Evolutionary conservation across 306 rosid species (phyloP).

Genomic region (Gynostemma pentaphyllum): DNA sequence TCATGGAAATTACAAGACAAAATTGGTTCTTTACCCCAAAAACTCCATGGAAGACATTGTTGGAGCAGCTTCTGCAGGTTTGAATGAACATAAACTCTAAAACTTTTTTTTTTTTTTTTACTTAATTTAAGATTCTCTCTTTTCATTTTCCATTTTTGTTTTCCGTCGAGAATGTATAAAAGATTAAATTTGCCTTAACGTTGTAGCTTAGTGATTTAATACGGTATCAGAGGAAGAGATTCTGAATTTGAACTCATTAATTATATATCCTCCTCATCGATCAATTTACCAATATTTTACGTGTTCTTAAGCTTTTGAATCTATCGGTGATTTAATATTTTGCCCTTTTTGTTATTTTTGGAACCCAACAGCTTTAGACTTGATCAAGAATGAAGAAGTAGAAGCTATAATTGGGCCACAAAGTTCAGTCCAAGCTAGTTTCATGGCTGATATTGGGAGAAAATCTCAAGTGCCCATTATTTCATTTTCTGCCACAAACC

Average conservation of each 20-base stretch:
- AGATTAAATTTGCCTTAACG: no score
- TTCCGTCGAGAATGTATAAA: no score
- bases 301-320: no score
- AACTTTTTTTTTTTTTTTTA: not conserved
- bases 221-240: no score
- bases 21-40: slow-evolving; percentile 10
- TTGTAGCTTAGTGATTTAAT: no score
- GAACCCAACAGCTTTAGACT: slow-evolving; percentile 25
- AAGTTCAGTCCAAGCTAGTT: slow-evolving; percentile 20
- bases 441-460: slow-evolving; percentile 17
- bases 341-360: not conserved
- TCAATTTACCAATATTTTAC: no score
- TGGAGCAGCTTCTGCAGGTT: slow-evolving; percentile 20
- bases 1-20: slow-evolving; percentile 19
- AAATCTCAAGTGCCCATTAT: slow-evolving; percentile 28
- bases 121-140: not conserved
- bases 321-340: no score
- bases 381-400: slow-evolving; percentile 30
- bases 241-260: no score
- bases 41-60: slow-evolving; percentile 7
- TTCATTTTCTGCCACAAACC: slow-evolving; percentile 21
- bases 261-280: no score
- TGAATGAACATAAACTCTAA: not conserved
- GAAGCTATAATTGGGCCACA: slow-evolving; percentile 30
- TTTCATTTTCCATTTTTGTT: not conserved